phyloP scores from a whole-genome alignment of 2,329 filamentous ascomycete species.

The Geosmithia flava region DNA sequence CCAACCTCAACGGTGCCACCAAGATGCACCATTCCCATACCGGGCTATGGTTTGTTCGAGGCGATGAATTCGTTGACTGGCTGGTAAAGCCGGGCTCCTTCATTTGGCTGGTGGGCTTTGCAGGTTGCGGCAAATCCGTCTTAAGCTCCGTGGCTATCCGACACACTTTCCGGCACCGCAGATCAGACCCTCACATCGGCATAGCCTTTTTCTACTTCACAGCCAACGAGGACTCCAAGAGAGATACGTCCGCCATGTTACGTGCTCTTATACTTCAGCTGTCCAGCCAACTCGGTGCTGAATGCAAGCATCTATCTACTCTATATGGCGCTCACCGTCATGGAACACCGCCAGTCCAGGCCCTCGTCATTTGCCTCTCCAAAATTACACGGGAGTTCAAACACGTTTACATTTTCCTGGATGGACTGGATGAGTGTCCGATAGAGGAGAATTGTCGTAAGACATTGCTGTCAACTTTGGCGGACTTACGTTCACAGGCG shows the following conservation, averaged over 20 bases:
- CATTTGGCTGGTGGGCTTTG: constrained; percentile 24
- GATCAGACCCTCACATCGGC: constrained; percentile 10
- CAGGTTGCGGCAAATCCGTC: constrained; percentile 26
- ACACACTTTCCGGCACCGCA: constrained; percentile 6
- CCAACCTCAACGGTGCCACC: constrained; percentile 17
- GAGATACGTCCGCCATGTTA: constrained; percentile 15
- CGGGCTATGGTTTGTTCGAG: constrained; percentile 18
- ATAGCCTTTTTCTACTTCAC: constrained; percentile 27
- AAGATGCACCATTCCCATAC: constrained; percentile 16
- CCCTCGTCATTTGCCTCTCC: constrained; percentile 9
- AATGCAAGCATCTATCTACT: constrained; percentile 6
- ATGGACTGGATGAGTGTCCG: constrained; percentile 24
- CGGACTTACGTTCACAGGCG: constrained; percentile 10
- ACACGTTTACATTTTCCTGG: constrained; percentile 19
- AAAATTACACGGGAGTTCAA: constrained; percentile 13
- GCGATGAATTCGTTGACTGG: constrained; percentile 13
- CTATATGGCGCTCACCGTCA: constrained; percentile 7
- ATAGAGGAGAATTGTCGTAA: too few species aligned
- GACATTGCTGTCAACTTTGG: constrained; percentile 13
- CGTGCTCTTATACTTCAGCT: constrained; percentile 20
- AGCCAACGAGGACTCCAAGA: constrained; percentile 20
- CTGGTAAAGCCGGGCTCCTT: constrained; percentile 14
- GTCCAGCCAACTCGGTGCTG: constrained; percentile 10
- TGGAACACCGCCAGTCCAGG: constrained; percentile 8
- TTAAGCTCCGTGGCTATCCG: constrained; percentile 21